phyloP scores from a whole-genome alignment of 768 basidiomycete genomes.

The Tulasnella sp. region DNA sequence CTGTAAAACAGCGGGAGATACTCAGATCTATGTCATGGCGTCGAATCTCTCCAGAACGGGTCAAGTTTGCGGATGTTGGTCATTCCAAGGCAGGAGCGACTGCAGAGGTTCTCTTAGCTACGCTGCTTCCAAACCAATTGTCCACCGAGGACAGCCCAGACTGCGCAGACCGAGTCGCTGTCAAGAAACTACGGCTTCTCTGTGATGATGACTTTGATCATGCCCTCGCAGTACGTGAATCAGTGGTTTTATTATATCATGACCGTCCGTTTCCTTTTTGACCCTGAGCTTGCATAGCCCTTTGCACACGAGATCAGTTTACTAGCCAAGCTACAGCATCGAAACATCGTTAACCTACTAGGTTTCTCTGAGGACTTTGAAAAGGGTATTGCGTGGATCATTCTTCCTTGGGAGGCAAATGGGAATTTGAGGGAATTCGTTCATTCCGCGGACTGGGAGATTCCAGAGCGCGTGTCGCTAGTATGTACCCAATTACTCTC shows the following conservation, averaged over 20 bases:
- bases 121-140: neutral
- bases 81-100: neutral
- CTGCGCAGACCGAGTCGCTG: neutral
- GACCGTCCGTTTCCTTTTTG: neutral
- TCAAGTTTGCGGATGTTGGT: neutral
- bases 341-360: neutral
- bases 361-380: neutral
- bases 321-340: neutral
- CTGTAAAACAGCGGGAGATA: neutral
- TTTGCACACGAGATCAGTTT: neutral
- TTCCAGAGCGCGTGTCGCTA: neutral
- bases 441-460: neutral
- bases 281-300: neutral
- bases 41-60: neutral
- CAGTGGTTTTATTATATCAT: too few species aligned
- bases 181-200: neutral
- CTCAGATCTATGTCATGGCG: neutral
- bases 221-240: neutral
- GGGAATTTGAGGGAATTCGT: neutral
- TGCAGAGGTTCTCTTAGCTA: neutral
- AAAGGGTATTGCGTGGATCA: neutral
- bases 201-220: neutral
- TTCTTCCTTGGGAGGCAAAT: neutral
- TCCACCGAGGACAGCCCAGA: neutral
- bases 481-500: neutral